These are phyloP conservation scores for Penicillium mononematosum DNA, from an alignment of 495 filamentous ascomycete species.

Conservation along the genomic window DNA sequence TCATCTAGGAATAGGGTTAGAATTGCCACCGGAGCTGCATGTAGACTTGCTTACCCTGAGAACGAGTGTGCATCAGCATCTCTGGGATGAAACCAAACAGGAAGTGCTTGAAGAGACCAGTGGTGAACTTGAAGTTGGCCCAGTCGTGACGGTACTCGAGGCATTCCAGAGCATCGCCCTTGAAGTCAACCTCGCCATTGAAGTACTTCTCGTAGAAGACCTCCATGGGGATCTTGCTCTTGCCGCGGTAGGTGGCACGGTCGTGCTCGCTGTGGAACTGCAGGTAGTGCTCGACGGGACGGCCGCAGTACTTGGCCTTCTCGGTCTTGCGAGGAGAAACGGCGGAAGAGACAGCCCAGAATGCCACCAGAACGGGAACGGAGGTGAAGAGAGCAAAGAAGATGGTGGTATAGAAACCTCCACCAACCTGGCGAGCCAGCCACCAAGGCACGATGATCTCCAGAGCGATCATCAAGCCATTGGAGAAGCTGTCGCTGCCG, in stretches of 20 bases:
- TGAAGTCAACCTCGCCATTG: conserved; percentile 80
- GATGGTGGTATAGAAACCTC: conserved; percentile 56
- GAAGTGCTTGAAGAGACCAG: conserved; percentile 64
- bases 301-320: conserved; percentile 62
- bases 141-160: conserved; percentile 86
- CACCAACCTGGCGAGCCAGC: conserved; percentile 52
- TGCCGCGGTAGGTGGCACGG: conserved; percentile 68
- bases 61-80: conserved; percentile 65
- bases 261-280: conserved; percentile 77
- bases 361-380: conserved; percentile 56
- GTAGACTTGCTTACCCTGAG: conserved; percentile 52
- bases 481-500: conserved; percentile 58
- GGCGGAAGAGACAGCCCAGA: conserved; percentile 58
- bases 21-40: not conserved
- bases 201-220: conserved; percentile 92
- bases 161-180: conserved; percentile 75
- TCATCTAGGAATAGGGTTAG: conserved; percentile 51
- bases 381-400: conserved; percentile 57
- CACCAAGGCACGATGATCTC: conserved; percentile 52
- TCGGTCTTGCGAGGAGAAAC: conserved; percentile 63
- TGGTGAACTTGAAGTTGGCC: conserved; percentile 72
- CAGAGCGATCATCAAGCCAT: conserved; percentile 52
- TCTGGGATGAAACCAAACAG: conserved; percentile 68
- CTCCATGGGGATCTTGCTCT: conserved; percentile 79
- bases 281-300: conserved; percentile 80